Percentiles rank a stretch among this genome's conserved stretches.
phyloP scores from a whole-genome alignment of 1,139 yeast species.

The Protomyces lactucae-debilis region DNA sequence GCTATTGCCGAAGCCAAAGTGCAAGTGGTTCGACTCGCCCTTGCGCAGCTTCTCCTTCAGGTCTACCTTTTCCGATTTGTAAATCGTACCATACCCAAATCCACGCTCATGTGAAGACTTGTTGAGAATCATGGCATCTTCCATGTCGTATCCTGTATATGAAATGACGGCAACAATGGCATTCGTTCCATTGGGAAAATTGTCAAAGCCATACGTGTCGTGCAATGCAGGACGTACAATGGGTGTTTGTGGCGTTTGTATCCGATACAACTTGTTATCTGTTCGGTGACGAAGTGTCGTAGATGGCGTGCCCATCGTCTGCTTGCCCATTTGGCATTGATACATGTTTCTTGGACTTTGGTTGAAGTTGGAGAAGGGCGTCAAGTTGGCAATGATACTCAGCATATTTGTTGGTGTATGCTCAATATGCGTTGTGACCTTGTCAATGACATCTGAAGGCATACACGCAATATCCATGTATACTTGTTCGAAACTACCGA shows the following conservation, averaged over 20 bases:
- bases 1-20: slow-evolving; percentile 89
- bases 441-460: slow-evolving; percentile 79
- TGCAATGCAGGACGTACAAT: slow-evolving; percentile 89
- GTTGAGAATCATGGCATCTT: slow-evolving; percentile 98
- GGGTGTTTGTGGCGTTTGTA: slow-evolving; percentile 96
- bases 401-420: slow-evolving; percentile 89
- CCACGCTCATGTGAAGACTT: slow-evolving; percentile 98
- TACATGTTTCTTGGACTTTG: slow-evolving; percentile 99
- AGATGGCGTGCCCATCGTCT: slow-evolving; percentile 99
- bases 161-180: slow-evolving; percentile 99
- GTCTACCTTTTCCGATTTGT: slow-evolving; percentile 89
- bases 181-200: slow-evolving; percentile 96
- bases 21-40: slow-evolving; percentile 93
- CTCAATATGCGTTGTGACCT: slow-evolving; percentile 88
- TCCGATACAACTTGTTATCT: slow-evolving; percentile 86
- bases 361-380: slow-evolving; percentile 96
- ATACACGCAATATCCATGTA: slow-evolving; percentile 95
- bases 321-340: slow-evolving; percentile 99
- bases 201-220: slow-evolving; percentile 96
- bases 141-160: slow-evolving; percentile 98
- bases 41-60: slow-evolving; percentile 70
- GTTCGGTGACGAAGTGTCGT: slow-evolving; percentile 88
- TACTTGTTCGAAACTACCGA: slow-evolving; percentile 97
- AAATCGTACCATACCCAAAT: slow-evolving; percentile 93
- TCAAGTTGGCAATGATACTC: slow-evolving; percentile 89